Conservation (phyloP, 331 rosid genomes). For the Ulmus americana region DNA sequence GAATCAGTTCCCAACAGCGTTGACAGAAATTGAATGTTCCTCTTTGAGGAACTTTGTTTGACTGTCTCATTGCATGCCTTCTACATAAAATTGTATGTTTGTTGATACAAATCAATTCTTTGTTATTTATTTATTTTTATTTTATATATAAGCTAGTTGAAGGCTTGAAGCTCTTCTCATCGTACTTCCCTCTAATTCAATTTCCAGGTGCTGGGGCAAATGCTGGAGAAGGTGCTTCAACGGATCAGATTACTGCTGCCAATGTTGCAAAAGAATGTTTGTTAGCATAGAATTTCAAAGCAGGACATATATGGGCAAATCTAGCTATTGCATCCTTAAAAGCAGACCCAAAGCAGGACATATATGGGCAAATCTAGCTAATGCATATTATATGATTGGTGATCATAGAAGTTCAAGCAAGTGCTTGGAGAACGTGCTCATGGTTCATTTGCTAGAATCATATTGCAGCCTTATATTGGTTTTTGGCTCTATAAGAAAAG, state of each 20-base stretch:
- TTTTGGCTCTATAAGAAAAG: conserved; percentile 29
- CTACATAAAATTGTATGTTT: neutral
- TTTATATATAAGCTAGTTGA: conserved; percentile 16
- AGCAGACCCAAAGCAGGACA: conserved; percentile 83
- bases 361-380: conserved; percentile 83
- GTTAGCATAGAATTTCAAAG: conserved; percentile 72
- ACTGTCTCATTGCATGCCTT: neutral
- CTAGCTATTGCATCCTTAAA: conserved; percentile 80
- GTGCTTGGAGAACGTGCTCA: conserved; percentile 94
- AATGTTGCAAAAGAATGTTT: conserved; percentile 84
- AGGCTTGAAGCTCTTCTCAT: conserved; percentile 13
- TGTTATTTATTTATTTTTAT: conserved; percentile 8
- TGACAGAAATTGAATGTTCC: too few species aligned
- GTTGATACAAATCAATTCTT: conserved; percentile 14
- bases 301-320: conserved; percentile 89
- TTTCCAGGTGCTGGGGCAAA: conserved; percentile 85
- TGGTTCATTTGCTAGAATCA: conserved; percentile 43
- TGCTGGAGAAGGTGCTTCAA: conserved; percentile 54
- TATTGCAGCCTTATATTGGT: conserved; percentile 43
- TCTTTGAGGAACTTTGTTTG: too few species aligned
- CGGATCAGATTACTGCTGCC: conserved; percentile 51
- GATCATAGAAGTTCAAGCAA: conserved; percentile 90
- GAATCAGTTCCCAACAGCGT: too few species aligned
- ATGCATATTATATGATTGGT: conserved; percentile 61
- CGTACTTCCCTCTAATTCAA: conserved; percentile 12